Conservation (phyloP, 2,329 filamentous ascomycete genomes). For the Domatiomyces globalis region DNA sequence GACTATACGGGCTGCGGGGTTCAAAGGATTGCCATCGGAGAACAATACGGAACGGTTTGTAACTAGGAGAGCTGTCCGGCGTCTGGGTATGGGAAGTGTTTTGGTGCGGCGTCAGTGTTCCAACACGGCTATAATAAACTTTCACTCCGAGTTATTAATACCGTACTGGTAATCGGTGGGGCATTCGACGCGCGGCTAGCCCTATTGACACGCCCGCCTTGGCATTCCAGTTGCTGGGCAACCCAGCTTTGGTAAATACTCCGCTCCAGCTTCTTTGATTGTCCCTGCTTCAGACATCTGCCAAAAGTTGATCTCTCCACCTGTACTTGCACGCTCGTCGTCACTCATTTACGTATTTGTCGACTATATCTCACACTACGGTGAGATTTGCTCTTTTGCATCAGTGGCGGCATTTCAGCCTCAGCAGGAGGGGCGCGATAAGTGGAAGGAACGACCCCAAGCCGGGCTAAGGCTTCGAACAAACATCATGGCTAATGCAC, state of each 20-base stretch:
- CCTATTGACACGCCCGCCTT: background rate
- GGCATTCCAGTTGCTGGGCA: background rate
- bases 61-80: no score
- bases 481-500: conserved; percentile 4
- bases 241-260: background rate
- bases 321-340: background rate
- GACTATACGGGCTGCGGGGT: no score
- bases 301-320: background rate
- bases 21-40: no score
- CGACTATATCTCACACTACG: background rate
- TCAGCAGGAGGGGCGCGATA: background rate
- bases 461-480: background rate
- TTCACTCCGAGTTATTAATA: no score
- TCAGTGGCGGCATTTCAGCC: background rate
- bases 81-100: no score
- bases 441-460: background rate
- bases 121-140: no score
- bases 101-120: no score
- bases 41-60: no score
- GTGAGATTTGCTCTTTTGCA: background rate
- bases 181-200: background rate
- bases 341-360: background rate
- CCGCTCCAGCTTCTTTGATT: background rate
- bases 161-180: background rate
- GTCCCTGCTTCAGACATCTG: background rate